Conservation (phyloP, 139 green algal genomes). For the Asterochloris erici region DNA sequence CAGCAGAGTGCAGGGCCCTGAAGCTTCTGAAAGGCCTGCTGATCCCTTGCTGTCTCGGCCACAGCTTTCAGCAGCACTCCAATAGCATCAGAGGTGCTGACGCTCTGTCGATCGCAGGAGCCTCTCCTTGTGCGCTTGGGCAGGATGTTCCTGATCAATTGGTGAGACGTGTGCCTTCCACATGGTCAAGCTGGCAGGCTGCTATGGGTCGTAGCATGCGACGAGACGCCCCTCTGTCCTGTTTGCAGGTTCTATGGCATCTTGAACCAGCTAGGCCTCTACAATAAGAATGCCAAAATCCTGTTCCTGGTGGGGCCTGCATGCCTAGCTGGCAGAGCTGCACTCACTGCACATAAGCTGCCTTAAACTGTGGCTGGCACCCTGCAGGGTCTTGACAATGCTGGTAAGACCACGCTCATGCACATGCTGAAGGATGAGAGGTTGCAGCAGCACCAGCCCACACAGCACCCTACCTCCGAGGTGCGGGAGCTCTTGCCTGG, state of each 20-base stretch:
- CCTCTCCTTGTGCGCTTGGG: too few relatives aligned
- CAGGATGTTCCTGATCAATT: too few relatives aligned
- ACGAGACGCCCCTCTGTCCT: too few relatives aligned
- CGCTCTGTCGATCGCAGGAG: too few relatives aligned
- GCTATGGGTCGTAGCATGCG: too few relatives aligned
- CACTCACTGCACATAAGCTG: neutral
- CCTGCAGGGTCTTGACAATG: constrained; percentile 93
- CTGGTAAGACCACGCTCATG: constrained; percentile 99
- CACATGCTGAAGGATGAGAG: constrained; percentile 99
- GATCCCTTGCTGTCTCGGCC: too few relatives aligned
- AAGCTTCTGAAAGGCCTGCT: too few relatives aligned
- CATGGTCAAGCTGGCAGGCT: too few relatives aligned
- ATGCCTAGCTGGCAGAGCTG: neutral
- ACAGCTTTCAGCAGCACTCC: too few relatives aligned
- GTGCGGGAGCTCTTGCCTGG: constrained; percentile 11
- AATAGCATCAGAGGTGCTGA: too few relatives aligned
- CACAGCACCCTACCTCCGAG: constrained; percentile 97
- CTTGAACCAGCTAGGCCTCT: constrained; percentile 91
- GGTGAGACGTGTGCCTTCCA: too few relatives aligned
- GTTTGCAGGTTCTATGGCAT: constrained; percentile 84
- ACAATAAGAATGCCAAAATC: constrained; percentile 99
- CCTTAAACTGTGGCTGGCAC: neutral
- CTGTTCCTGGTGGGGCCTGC: constrained; percentile 80
- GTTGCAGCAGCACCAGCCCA: constrained; percentile 95
- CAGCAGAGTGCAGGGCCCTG: too few relatives aligned